Evolutionary conservation across 306 rosid genomes (phyloP).

Genomic region (Quercus bicolor): DNA sequence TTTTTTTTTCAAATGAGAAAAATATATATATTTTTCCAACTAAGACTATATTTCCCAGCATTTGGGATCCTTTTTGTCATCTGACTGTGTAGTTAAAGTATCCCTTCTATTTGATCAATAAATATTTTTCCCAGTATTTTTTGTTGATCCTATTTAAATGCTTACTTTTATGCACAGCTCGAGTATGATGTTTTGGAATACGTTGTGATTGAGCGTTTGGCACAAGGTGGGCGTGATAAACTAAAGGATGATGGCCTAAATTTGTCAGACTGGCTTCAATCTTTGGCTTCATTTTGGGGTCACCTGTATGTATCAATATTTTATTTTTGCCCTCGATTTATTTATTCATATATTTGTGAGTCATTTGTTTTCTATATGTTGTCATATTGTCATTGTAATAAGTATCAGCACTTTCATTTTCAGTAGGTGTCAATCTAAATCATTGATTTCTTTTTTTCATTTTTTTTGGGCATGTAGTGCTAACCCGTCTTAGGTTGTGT

Average conservation of each 20-base stretch:
- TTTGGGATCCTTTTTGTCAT: background rate
- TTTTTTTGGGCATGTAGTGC: background rate
- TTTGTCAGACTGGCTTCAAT: conserved; percentile 98
- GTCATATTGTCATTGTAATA: background rate
- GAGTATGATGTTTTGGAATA: conserved; percentile 98
- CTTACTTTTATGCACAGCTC: conserved; percentile 51
- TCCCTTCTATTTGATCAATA: background rate
- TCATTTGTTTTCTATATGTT: background rate
- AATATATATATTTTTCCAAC: background rate
- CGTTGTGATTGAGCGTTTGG: conserved; percentile 95
- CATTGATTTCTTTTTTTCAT: background rate
- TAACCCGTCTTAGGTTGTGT: background rate
- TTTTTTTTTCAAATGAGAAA: background rate
- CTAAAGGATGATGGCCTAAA: conserved; percentile 97
- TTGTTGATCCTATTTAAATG: background rate
- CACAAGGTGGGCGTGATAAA: conserved; percentile 92
- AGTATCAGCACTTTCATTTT: background rate
- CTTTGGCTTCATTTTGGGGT: conserved; percentile 99
- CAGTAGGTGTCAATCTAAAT: background rate
- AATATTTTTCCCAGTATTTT: conserved; percentile 9
- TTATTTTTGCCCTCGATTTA: background rate
- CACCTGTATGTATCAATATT: conserved; percentile 70
- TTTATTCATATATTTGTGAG: background rate
- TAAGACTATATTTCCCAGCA: background rate
- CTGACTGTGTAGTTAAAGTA: background rate